phyloP scores from a whole-genome alignment of 345 rosid species.

The Ailanthus altissimus region DNA sequence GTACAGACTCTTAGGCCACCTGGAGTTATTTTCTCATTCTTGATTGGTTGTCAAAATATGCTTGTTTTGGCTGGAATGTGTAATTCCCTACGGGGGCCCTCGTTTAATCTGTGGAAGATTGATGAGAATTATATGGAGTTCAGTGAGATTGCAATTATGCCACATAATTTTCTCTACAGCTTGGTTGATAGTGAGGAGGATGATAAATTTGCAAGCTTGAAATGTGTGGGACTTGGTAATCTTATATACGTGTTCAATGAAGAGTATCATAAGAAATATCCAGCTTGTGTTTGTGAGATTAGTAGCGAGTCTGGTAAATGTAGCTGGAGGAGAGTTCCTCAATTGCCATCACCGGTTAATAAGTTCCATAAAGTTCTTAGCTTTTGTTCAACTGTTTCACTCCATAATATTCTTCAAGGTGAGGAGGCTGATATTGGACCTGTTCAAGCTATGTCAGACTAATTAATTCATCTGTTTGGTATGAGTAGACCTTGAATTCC shows the following conservation, averaged over 20 bases:
- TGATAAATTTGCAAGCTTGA: slow-evolving; percentile 69
- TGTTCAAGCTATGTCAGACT: slow-evolving; percentile 13
- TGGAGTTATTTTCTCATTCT: slow-evolving; percentile 61
- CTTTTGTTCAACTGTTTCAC: slow-evolving; percentile 66
- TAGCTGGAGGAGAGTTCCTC: slow-evolving; percentile 78
- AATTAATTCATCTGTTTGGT: slow-evolving; percentile 9
- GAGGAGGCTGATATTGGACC: slow-evolving; percentile 31
- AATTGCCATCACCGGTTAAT: slow-evolving; percentile 70
- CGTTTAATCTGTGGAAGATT: slow-evolving; percentile 70
- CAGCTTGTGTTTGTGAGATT: slow-evolving; percentile 86
- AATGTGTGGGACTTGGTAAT: slow-evolving; percentile 79
- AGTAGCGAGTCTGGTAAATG: slow-evolving; percentile 35
- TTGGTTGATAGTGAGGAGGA: slow-evolving; percentile 72
- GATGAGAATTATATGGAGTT: slow-evolving; percentile 62
- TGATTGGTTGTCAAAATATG: slow-evolving; percentile 53
- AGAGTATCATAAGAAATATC: slow-evolving; percentile 75
- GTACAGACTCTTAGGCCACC: slow-evolving; percentile 80
- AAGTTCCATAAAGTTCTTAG: slow-evolving; percentile 83
- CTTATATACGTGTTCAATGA: slow-evolving; percentile 76
- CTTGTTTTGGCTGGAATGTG: slow-evolving; percentile 80
- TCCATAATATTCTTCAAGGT: slow-evolving; percentile 41
- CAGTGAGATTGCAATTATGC: slow-evolving; percentile 74
- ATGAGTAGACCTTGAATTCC: neutral
- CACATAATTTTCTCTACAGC: slow-evolving; percentile 51
- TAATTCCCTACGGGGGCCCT: slow-evolving; percentile 43